Conservation (phyloP, 2,329 filamentous ascomycete species). For the Diaporthe citrichinensis region DNA sequence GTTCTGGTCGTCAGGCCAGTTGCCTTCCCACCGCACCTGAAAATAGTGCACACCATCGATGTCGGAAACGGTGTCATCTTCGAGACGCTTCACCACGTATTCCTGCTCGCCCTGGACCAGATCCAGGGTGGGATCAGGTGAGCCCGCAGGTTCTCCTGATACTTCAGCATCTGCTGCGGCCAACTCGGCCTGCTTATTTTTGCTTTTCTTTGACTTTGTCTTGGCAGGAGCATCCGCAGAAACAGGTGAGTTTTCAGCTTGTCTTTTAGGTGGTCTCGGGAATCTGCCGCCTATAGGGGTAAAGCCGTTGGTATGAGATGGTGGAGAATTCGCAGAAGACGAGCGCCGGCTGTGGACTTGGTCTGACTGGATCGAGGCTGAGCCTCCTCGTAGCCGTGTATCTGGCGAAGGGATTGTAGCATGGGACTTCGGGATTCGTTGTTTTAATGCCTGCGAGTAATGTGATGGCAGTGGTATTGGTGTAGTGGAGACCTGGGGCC, state of each 20-base stretch:
- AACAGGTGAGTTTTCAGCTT: not conserved
- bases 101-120: conserved; percentile 47
- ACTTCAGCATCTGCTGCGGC: not conserved
- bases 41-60: conserved; percentile 61
- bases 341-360: not conserved
- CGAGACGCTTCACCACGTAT: conserved; percentile 62
- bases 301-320: conserved; percentile 43
- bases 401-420: not conserved
- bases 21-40: conserved; percentile 68
- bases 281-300: conserved; percentile 47
- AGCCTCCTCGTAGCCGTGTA: not conserved
- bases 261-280: conserved; percentile 10
- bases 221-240: not conserved
- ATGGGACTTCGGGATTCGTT: not conserved
- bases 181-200: conserved; percentile 10
- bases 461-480: conserved; percentile 31
- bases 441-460: not conserved
- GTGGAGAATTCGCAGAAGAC: not conserved
- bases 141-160: conserved; percentile 39
- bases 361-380: not conserved
- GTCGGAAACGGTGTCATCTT: conserved; percentile 57
- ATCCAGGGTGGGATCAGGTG: conserved; percentile 46
- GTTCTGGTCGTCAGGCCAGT: conserved; percentile 70
- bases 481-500: conserved; percentile 7
- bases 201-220: conserved; percentile 3